phyloP scores from a whole-genome alignment of 495 filamentous ascomycete genomes.

The Parachaetomium inaequale region DNA sequence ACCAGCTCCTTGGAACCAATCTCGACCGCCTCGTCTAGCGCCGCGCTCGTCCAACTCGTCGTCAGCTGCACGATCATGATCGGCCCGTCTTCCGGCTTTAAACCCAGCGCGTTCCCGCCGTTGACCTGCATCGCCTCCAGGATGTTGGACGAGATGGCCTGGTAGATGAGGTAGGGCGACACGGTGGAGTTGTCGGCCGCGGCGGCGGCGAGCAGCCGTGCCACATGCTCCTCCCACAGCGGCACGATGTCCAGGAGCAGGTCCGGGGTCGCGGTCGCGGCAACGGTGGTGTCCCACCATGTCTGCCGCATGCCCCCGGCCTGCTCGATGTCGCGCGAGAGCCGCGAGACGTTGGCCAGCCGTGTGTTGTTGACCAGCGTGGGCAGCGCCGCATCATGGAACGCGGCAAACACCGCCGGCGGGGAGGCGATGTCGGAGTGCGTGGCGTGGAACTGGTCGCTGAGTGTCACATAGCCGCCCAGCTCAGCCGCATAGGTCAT shows the following conservation, averaged over 20 bases:
- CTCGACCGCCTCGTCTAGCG: slow-evolving; percentile 30
- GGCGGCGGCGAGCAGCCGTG: slow-evolving; percentile 7
- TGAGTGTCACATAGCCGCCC: slow-evolving; percentile 19
- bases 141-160: slow-evolving; percentile 27
- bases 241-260: slow-evolving; percentile 22
- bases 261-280: slow-evolving; percentile 12
- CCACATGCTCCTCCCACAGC: slow-evolving; percentile 19
- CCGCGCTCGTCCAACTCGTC: slow-evolving; percentile 14
- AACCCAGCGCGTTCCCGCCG: slow-evolving; percentile 34
- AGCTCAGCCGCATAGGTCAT: slow-evolving; percentile 10
- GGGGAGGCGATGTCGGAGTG: not conserved
- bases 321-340: slow-evolving; percentile 16
- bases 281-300: slow-evolving; percentile 22
- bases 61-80: slow-evolving; percentile 23
- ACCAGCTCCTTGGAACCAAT: slow-evolving; percentile 31
- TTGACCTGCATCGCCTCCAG: slow-evolving; percentile 28
- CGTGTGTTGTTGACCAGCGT: slow-evolving; percentile 10
- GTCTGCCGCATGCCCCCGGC: slow-evolving; percentile 18
- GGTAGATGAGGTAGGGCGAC: slow-evolving; percentile 19
- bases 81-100: slow-evolving; percentile 27
- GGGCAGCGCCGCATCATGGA: slow-evolving; percentile 6
- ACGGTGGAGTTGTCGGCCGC: slow-evolving; percentile 15
- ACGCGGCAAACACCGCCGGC: slow-evolving; percentile 20
- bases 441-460: slow-evolving; percentile 24
- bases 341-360: slow-evolving; percentile 17